phyloP scores from a whole-genome alignment of 2,329 filamentous ascomycete species.

The Aspergillus fumigatus region DNA sequence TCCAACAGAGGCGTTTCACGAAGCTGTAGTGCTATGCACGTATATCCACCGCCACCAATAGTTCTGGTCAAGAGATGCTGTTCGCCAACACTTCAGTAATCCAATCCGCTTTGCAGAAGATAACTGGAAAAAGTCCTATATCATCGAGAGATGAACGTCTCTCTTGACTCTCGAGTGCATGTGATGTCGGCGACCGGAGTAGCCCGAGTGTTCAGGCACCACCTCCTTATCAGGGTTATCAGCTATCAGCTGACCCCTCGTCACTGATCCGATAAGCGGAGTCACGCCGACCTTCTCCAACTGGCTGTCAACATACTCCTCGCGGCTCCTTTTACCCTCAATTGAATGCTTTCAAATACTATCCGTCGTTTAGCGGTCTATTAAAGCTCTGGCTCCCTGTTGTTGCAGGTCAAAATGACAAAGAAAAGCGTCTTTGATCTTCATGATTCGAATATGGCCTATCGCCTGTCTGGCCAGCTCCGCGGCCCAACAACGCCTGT shows the following conservation, averaged over 20 bases:
- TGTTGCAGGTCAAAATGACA: constrained; percentile 23
- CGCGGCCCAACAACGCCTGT: constrained; percentile 15
- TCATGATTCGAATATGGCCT: constrained; percentile 26
- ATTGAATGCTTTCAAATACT: background rate
- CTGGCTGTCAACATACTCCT: background rate
- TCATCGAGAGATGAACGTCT: too few relatives aligned
- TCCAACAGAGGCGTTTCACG: too few relatives aligned
- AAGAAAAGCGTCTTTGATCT: constrained; percentile 25
- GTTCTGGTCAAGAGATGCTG: too few relatives aligned
- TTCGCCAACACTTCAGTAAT: too few relatives aligned
- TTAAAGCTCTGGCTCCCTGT: background rate
- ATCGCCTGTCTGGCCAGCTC: constrained; percentile 24
- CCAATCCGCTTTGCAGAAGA: too few relatives aligned
- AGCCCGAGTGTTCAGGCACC: too few relatives aligned
- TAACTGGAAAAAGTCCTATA: too few relatives aligned
- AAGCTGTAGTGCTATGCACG: too few relatives aligned
- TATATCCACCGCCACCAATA: too few relatives aligned
- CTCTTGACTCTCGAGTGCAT: too few relatives aligned
- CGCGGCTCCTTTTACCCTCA: background rate
- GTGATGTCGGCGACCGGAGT: too few relatives aligned
- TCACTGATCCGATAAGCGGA: background rate
- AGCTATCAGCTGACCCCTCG: background rate
- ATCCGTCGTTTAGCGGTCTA: background rate
- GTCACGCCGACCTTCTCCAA: background rate
- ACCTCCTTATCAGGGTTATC: background rate